Evolutionary conservation across 495 filamentous ascomycete species (phyloP), one percentile per base, ranked within the genome.

Genomic region (Xylaria sp.): DNA sequence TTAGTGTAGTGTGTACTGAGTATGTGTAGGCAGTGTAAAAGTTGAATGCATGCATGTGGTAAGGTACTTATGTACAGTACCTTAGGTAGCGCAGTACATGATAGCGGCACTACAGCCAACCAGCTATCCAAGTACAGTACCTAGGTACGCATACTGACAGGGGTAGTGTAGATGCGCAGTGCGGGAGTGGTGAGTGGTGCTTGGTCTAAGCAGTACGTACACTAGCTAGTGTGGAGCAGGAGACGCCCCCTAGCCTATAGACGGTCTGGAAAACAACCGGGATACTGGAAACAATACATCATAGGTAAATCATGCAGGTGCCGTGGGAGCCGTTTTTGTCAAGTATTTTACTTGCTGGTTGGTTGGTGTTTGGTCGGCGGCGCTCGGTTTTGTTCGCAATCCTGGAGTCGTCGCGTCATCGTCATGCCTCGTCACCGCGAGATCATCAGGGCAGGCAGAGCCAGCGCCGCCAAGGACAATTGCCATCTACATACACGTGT

Each of bases 391-490:
- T 21, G 40, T 44, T 40, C 31, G 69, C 53, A 5, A 43, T 61
- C 26, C 15, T 61, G 41, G 48, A 26, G 53, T 40, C 46, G 40
- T 64, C 55, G 53, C 41, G 58, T 59, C 68, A 43, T 63, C 61
- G 61, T 66, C 50, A 71, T 66, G 19, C 26, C 46, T 64, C 69
- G 69, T 71, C 69, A 71, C 69, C 40, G 52, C 61, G 61, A 65
- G 50, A 24, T 66, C 61, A 71, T 58, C 37, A 59, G 53, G 53
- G 24, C 35, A 53, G n/a, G n/a, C n/a, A n/a, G n/a, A n/a, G n/a
- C n/a, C n/a, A n/a, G n/a, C 12, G 21, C 31, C 33, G 63, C 14
- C 63, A 24, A 52, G 31, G 15, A 21, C 21, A 61, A n/a, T n/a
- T n/a, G n/a, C n/a, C n/a, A n/a, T n/a, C n/a, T n/a, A n/a, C n/a